Base-by-base conservation (phyloP, 2,329 filamentous ascomycete genomes). In the Nemania sp. region DNA sequence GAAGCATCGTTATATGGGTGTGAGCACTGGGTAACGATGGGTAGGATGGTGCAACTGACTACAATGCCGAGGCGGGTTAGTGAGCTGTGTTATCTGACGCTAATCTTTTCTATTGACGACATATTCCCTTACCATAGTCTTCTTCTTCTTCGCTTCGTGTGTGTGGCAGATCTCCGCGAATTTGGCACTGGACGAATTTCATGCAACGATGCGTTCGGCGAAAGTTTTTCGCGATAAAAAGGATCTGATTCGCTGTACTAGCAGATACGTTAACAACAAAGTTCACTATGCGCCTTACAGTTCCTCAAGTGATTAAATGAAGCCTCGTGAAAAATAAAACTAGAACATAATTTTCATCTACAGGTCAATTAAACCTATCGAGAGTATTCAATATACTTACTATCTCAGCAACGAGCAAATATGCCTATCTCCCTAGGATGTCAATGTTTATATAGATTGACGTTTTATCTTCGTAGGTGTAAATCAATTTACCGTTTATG, bases 121-220 rank as follows among this genome's bases (percentile, higher is more conserved):
- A 38, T 69, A 62, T 71, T 71, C 70, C 55, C 59, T 68, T 64
- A 69, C 62, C 57, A 69, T 73, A 69, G 52, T 68, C 55, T 66
- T 67, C 71, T 70, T 68, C 55, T 66, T 67, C 71, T 70, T 62
- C 45, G 47, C 61, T 65, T 71, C 47, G 62, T 60, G 56, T 69
- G 62, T 63, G 54, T 66, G 53, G 51, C 58, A 66, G 64, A 67
- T 70, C 26, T 69, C 38, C 55, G 51, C 64, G 57, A 64, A 64
- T 62, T 61, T 68, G 70, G 66, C 68, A 55, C 51, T 55, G 38
- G 20, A 58, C 60, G 52, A 35, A 53, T 53, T 62, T 62, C 45
- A 57, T 59, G 49, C 54, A 64, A 69, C 57, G 58, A 67, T 60
- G 55, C 57, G 53, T 60, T 60, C 54, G 53, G 56, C 54, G 26